phyloP scores from a whole-genome alignment of 495 filamentous ascomycete species.

The Lichenothelia convexa region DNA sequence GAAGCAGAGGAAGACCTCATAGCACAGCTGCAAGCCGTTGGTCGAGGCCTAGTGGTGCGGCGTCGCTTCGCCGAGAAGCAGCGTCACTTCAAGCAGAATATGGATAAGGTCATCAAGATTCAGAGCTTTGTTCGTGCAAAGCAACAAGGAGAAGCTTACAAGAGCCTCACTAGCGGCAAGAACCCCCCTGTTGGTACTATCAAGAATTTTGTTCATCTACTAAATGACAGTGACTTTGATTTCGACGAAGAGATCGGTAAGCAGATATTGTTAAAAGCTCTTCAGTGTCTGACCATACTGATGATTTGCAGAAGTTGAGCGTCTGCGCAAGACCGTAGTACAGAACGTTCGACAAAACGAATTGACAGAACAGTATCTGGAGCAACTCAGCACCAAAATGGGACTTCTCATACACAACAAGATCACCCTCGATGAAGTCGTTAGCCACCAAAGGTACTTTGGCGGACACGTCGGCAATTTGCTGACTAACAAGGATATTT shows the following conservation, averaged over 20 bases:
- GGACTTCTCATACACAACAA: slow-evolving; percentile 97
- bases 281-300: slow-evolving; percentile 6
- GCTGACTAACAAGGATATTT: slow-evolving; percentile 68
- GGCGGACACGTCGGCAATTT: slow-evolving; percentile 79
- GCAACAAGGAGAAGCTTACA: slow-evolving; percentile 94
- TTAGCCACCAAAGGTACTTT: slow-evolving; percentile 91
- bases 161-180: slow-evolving; percentile 86
- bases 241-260: slow-evolving; percentile 81
- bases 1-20: slow-evolving; percentile 65
- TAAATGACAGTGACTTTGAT: slow-evolving; percentile 97
- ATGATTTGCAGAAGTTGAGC: slow-evolving; percentile 52
- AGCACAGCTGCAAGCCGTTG: slow-evolving; percentile 53
- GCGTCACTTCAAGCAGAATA: slow-evolving; percentile 80
- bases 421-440: slow-evolving; percentile 94
- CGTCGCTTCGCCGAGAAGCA: slow-evolving; percentile 64
- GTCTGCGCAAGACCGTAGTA: slow-evolving; percentile 80
- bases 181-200: slow-evolving; percentile 92
- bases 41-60: slow-evolving; percentile 57
- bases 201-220: slow-evolving; percentile 91
- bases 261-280: no score
- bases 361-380: slow-evolving; percentile 91
- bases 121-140: slow-evolving; percentile 89
- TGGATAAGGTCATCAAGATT: slow-evolving; percentile 97
- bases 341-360: slow-evolving; percentile 96
- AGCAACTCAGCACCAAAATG: slow-evolving; percentile 97